These are phyloP conservation scores for Chlamydomonas schloesseri DNA, from an alignment of 139 green algal genomes.

Conservation along the genomic window DNA sequence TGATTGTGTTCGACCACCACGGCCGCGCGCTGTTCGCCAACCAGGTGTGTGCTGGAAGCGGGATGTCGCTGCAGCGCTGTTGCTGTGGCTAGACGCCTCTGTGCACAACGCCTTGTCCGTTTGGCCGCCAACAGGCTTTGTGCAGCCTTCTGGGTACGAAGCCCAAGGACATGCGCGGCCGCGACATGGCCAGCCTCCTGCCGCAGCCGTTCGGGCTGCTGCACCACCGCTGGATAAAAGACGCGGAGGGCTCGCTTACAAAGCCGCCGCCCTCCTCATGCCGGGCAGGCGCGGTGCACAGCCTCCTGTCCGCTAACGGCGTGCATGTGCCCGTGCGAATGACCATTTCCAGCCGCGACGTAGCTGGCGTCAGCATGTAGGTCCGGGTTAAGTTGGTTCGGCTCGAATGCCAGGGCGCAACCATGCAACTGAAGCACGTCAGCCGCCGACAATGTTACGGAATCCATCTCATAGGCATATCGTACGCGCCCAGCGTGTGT, in stretches of 20 bases:
- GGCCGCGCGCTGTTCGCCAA: conserved; percentile 54
- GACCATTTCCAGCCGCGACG: conserved; percentile 35
- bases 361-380: conserved; percentile 17
- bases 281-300: conserved; percentile 29
- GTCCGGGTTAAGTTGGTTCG: no score
- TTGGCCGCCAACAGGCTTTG: conserved; percentile 6
- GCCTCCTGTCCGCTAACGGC: conserved; percentile 52
- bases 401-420: no score
- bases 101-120: no score
- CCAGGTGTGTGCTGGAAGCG: neutral
- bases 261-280: conserved; percentile 39
- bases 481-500: conserved; percentile 6
- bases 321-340: conserved; percentile 43
- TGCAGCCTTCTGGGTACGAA: conserved; percentile 56
- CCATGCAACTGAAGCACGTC: no score
- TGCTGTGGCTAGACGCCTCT: no score
- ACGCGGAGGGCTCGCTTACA: neutral
- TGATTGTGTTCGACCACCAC: conserved; percentile 56
- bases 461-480: conserved; percentile 5
- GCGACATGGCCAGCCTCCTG: conserved; percentile 52
- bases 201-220: conserved; percentile 51
- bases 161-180: conserved; percentile 36
- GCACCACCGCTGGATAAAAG: conserved; percentile 63
- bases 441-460: no score
- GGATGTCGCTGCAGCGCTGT: no score